Evolutionary conservation across 768 basidiomycete species (phyloP).

Genomic region (Cystoderma amianthinum): DNA sequence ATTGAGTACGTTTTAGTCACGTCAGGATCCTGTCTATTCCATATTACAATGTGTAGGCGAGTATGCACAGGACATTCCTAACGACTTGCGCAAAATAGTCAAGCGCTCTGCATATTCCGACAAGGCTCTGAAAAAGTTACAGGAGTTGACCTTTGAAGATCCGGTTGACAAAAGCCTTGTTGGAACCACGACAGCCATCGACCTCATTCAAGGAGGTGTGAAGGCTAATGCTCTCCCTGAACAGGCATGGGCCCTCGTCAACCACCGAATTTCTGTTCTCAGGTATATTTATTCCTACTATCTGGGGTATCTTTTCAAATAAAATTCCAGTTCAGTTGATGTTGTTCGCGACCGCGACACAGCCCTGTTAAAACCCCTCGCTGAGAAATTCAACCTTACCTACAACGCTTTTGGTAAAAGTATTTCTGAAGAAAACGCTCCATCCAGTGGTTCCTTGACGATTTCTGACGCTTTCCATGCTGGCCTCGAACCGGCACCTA

Average conservation of each 20-base stretch:
- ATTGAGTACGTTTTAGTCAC: conserved; percentile 27
- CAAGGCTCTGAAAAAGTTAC: conserved; percentile 42
- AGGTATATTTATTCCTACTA: conserved; percentile 30
- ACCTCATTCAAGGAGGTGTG: conserved; percentile 60
- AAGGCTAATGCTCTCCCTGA: conserved; percentile 82
- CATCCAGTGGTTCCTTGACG: conserved; percentile 37
- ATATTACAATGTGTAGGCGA: conserved; percentile 61
- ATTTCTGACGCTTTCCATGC: conserved; percentile 43
- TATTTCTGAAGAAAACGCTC: conserved; percentile 23
- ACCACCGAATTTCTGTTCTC: conserved; percentile 62
- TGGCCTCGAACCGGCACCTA: conserved; percentile 60
- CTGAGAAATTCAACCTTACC: conserved; percentile 47
- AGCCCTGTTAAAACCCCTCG: conserved; percentile 37
- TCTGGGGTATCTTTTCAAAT: not conserved
- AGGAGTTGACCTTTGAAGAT: conserved; percentile 35
- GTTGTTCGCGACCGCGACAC: conserved; percentile 39
- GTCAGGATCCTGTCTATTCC: conserved; percentile 50
- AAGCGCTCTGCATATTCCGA: conserved; percentile 40
- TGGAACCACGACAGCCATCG: conserved; percentile 74
- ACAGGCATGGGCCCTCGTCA: conserved; percentile 58
- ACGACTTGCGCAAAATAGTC: conserved; percentile 38
- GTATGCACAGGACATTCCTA: conserved; percentile 49
- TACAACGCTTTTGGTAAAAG: conserved; percentile 48
- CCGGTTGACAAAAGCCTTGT: conserved; percentile 36
- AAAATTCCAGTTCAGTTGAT: conserved; percentile 27